Conservation (phyloP, 2,329 filamentous ascomycete genomes). For the Juglanconis sp. region DNA sequence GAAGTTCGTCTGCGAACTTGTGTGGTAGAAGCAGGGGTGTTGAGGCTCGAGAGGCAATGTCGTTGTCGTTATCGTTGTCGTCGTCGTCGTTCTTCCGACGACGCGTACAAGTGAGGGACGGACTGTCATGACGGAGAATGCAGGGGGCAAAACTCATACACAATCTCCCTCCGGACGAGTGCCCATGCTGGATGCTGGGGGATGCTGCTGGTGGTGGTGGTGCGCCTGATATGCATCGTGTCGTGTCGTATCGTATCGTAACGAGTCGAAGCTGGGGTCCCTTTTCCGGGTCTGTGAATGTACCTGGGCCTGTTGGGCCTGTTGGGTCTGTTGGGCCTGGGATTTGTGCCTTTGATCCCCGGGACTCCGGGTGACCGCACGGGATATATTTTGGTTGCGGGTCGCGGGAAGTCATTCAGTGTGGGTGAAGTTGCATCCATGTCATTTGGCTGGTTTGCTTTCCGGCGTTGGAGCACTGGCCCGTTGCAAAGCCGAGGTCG, state of each 20-base stretch:
- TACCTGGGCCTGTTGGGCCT: not conserved
- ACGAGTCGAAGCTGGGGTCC: not conserved
- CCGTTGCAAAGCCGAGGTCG: not conserved
- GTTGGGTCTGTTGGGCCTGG: not conserved
- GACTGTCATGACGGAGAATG: not conserved
- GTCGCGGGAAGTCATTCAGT: not conserved
- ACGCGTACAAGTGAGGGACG: no score
- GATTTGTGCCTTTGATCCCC: not conserved
- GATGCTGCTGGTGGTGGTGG: not conserved
- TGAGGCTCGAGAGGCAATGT: not conserved
- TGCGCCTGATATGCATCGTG: not conserved
- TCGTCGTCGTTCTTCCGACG: no score
- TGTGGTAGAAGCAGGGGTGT: not conserved
- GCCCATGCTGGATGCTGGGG: not conserved
- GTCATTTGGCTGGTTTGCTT: not conserved
- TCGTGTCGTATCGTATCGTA: slow-evolving; percentile 1
- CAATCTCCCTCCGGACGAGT: not conserved
- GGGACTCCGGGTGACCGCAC: not conserved
- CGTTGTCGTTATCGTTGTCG: not conserved
- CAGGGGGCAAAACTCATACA: not conserved
- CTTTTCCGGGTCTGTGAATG: not conserved
- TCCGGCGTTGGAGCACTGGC: not conserved
- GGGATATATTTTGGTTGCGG: not conserved
- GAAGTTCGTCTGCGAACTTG: not conserved
- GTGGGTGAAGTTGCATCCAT: not conserved